Conservation (phyloP, 352 stramenopile genomes). For the Phytopythium mirpurense region DNA sequence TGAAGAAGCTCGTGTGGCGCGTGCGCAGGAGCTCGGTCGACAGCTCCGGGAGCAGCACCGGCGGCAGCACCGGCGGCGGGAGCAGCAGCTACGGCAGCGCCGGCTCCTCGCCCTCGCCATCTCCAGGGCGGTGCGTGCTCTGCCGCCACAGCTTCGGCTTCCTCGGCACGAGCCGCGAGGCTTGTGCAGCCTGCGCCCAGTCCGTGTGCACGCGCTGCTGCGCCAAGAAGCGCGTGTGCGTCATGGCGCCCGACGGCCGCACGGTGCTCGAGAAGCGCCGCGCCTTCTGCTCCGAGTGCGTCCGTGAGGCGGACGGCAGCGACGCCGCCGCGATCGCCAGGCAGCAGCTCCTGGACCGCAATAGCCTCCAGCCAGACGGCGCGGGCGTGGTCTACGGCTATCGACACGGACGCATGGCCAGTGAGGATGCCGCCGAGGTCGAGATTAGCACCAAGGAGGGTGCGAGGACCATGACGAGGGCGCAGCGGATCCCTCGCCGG, state of each 20-base stretch:
- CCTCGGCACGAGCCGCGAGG: conserved; percentile 15
- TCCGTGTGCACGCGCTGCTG: conserved; percentile 21
- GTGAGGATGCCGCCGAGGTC: background rate
- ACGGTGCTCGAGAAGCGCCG: conserved; percentile 28
- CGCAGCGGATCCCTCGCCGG: background rate
- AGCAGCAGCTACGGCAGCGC: conserved; percentile 1
- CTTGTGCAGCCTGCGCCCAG: conserved; percentile 18
- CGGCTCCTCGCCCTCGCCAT: conserved; percentile 3
- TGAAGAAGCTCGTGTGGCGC: conserved; percentile 33
- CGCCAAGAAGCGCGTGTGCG: conserved; percentile 22
- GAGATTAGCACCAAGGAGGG: background rate
- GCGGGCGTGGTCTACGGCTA: conserved; percentile 3
- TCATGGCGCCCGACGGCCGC: conserved; percentile 18
- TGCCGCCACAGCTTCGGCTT: conserved; percentile 27
- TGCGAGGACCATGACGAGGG: background rate
- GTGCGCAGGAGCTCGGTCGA: conserved; percentile 22
- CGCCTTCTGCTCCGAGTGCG: conserved; percentile 22
- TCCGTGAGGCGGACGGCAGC: conserved; percentile 15
- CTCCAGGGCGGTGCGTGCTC: conserved; percentile 9
- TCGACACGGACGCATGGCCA: background rate
- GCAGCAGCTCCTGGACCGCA: conserved; percentile 13
- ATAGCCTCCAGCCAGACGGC: background rate
- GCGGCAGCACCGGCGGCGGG: background rate
- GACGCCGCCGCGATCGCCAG: conserved; percentile 19
- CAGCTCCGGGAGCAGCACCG: conserved; percentile 1